phyloP scores from a whole-genome alignment of 176 grass and related monocot genomes.

The Oryza meridionalis region DNA sequence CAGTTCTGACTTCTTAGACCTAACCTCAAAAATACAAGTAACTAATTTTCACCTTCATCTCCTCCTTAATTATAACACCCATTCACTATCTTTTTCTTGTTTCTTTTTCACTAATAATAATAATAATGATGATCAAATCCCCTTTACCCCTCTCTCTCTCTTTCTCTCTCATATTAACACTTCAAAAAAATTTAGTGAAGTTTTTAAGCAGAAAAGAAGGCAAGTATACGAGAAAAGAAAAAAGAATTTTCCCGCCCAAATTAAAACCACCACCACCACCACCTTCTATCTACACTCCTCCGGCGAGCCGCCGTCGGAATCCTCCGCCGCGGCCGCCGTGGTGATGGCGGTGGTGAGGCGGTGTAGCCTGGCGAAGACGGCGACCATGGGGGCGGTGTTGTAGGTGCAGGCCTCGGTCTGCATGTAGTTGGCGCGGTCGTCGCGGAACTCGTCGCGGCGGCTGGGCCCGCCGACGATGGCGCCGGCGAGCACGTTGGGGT shows the following conservation, averaged over 20 bases:
- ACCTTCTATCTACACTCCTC: constrained; percentile 50
- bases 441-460: constrained; percentile 69
- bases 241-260: constrained; percentile 48
- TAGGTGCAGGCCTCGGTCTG: constrained; percentile 95
- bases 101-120: constrained; percentile 40
- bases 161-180: constrained; percentile 52
- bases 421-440: constrained; percentile 70
- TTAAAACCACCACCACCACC: not conserved
- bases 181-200: constrained; percentile 47
- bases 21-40: constrained; percentile 46
- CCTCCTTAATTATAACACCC: constrained; percentile 24
- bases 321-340: not conserved
- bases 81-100: constrained; percentile 19
- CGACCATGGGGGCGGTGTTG: constrained; percentile 85
- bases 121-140: constrained; percentile 47
- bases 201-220: constrained; percentile 17
- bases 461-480: constrained; percentile 86
- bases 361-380: constrained; percentile 79
- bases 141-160: constrained; percentile 32
- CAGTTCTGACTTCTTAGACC: not conserved
- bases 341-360: constrained; percentile 29
- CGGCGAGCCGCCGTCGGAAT: not conserved
- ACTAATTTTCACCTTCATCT: constrained; percentile 21
- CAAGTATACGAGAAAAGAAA: constrained; percentile 62
- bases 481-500: constrained; percentile 80